Base-by-base conservation (phyloP, 345 rosid genomes). In the Acer saccharum region DNA sequence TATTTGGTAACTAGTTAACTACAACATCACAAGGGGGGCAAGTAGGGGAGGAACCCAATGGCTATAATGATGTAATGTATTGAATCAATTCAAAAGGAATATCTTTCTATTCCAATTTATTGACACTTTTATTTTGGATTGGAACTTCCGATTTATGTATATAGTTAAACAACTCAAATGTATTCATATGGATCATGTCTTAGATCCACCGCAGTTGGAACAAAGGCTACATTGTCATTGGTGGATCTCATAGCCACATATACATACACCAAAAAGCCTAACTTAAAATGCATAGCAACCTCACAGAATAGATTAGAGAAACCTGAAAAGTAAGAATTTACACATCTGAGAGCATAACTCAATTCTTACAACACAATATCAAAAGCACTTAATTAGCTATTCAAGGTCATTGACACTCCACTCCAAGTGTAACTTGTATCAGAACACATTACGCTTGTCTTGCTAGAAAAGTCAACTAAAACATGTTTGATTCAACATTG, bases 391-490 rank as follows among this genome's bases (percentile, higher is more conserved):
- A 52, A 52, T 14, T 16, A 52, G 57, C 57, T 4, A 52, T 52
- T 52, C 18, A 52, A 52, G n/a, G 57, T 14, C 57, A 52, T 52
- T 52, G n/a, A 17, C 57, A 52, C 57, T 14, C 57, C 14, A 62
- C 29, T 62, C 66, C 17, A 6, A 62, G 3, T 0, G 29, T 10
- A 62, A 10, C 16, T 62, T 62, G 32, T 20, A 62, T 61, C 23
- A n/a, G 32, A 21, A 61, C 29, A 25, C 18, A 23, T 7, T 10
- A 61, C 10, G 63, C 23, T 8, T 58, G 23, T 17, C 20, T 6
- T 58, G 35, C 17, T 21, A 14, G 12, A 25, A 21, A 58, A 35
- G 41, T 73, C 73, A n/a, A 79, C 27, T 68, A 61, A 61, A 48
- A n/a, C 54, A 48, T 48, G n/a, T 23, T 17, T 13, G 23, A 39